These are phyloP conservation scores for Candida golubevii DNA, from an alignment of 805 yeast genomes.

Conservation along the genomic window DNA sequence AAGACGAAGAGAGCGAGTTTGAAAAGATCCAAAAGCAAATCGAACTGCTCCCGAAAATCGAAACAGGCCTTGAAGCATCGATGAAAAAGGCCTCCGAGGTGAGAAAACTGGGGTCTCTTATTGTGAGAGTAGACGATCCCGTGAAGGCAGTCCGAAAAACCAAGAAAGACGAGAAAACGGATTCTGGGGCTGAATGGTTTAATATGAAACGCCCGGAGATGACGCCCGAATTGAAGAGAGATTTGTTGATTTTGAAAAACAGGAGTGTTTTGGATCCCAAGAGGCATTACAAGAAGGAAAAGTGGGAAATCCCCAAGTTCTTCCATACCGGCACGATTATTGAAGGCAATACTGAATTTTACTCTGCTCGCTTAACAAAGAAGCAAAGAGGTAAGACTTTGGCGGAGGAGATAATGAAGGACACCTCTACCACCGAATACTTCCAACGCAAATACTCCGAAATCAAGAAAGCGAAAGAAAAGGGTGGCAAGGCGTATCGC, in stretches of 20 bases:
- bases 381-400: slow-evolving; percentile 74
- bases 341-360: slow-evolving; percentile 78
- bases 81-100: slow-evolving; percentile 10
- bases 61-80: slow-evolving; percentile 25
- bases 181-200: slow-evolving; percentile 19
- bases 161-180: slow-evolving; percentile 14
- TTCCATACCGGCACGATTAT: slow-evolving; percentile 88
- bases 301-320: slow-evolving; percentile 69
- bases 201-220: slow-evolving; percentile 17
- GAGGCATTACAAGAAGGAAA: slow-evolving; percentile 86
- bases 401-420: slow-evolving; percentile 78
- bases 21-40: slow-evolving; percentile 32
- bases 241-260: slow-evolving; percentile 72
- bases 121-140: slow-evolving; percentile 35
- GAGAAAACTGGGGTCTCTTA: slow-evolving; percentile 15
- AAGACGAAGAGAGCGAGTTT: slow-evolving; percentile 17
- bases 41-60: slow-evolving; percentile 39
- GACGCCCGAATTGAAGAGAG: slow-evolving; percentile 61
- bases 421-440: slow-evolving; percentile 63
- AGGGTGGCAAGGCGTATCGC: slow-evolving; percentile 67
- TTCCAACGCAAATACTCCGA: slow-evolving; percentile 82
- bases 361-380: slow-evolving; percentile 58
- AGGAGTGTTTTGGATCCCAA: slow-evolving; percentile 93
- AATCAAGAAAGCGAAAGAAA: slow-evolving; percentile 57
- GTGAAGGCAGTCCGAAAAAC: slow-evolving; percentile 2